phyloP scores from a whole-genome alignment of 2,329 filamentous ascomycete species.

The Chaetomiaceae sp. region DNA sequence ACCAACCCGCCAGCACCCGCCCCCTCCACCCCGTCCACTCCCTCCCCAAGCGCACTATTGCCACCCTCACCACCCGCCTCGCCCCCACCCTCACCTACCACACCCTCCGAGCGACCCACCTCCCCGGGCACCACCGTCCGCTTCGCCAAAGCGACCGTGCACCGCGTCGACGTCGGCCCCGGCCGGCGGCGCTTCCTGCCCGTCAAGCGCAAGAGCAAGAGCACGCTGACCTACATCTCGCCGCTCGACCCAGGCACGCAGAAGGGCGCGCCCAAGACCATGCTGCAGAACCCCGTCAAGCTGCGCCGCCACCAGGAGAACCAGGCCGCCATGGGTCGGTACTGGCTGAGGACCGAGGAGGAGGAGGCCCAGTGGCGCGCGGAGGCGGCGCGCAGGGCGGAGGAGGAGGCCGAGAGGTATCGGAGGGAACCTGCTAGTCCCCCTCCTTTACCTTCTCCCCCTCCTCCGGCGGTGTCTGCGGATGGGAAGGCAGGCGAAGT shows the following conservation, averaged over 20 bases:
- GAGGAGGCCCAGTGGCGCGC: conserved; percentile 23
- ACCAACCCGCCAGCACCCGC: conserved; percentile 3
- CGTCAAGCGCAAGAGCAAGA: conserved; percentile 25
- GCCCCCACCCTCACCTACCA: conserved; percentile 8
- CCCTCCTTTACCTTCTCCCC: not conserved
- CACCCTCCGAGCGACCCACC: conserved; percentile 15
- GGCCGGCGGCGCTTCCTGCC: conserved; percentile 23
- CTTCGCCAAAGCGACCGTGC: conserved; percentile 25
- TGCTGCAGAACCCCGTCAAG: conserved; percentile 22
- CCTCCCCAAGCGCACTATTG: not conserved
- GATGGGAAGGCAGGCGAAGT: not conserved
- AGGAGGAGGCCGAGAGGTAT: conserved; percentile 23
- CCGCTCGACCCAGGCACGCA: conserved; percentile 22
- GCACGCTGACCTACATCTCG: conserved; percentile 24
- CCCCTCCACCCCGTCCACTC: too few species aligned
- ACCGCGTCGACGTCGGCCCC: conserved; percentile 24
- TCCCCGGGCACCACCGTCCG: conserved; percentile 22
- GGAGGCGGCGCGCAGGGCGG: conserved; percentile 21
- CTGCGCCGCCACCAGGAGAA: conserved; percentile 24
- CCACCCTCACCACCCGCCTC: conserved; percentile 3
- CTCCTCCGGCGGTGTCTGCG: not conserved
- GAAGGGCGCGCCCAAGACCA: conserved; percentile 15
- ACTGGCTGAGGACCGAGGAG: conserved; percentile 25
- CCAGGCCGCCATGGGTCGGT: conserved; percentile 25
- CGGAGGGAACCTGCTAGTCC: conserved; percentile 22